Percentiles rank a stretch among this genome's conserved stretches.
phyloP scores from a whole-genome alignment of 2,329 filamentous ascomycete genomes.

The Claviceps monticola region DNA sequence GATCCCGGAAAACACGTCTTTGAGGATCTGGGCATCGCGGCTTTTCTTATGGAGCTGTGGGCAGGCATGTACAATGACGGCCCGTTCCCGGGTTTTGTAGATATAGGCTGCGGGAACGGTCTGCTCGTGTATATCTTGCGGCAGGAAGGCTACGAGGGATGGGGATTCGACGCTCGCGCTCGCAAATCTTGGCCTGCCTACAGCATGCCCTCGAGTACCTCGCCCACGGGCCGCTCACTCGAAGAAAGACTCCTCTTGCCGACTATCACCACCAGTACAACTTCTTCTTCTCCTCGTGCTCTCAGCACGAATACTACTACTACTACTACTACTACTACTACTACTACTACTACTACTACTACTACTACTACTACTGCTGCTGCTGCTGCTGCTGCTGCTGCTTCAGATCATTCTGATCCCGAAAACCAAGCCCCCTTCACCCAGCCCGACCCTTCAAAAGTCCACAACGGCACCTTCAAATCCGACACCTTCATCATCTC shows the following conservation, averaged over 20 bases:
- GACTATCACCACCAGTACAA: slow-evolving; percentile 16
- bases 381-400: no score
- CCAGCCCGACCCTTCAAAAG: slow-evolving; percentile 6
- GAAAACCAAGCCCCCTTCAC: not conserved
- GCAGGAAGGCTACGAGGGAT: slow-evolving; percentile 68
- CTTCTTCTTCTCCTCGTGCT: not conserved
- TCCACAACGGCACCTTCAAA: slow-evolving; percentile 54
- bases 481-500: slow-evolving; percentile 79
- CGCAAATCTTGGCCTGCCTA: slow-evolving; percentile 79
- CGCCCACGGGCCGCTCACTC: slow-evolving; percentile 22
- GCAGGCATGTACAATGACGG: slow-evolving; percentile 54
- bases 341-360: no score
- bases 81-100: slow-evolving; percentile 76
- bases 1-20: slow-evolving; percentile 89
- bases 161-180: slow-evolving; percentile 80
- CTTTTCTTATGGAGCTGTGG: slow-evolving; percentile 91
- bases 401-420: no score
- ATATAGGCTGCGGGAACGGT: slow-evolving; percentile 93
- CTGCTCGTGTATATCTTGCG: slow-evolving; percentile 73
- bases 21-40: slow-evolving; percentile 81
- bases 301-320: no score
- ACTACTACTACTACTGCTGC: no score
- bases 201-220: slow-evolving; percentile 18
- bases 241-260: slow-evolving; percentile 37
- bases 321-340: no score